These are phyloP conservation scores for Dipteronia dyeriana DNA, from an alignment of 345 rosid genomes.

Conservation along the genomic window DNA sequence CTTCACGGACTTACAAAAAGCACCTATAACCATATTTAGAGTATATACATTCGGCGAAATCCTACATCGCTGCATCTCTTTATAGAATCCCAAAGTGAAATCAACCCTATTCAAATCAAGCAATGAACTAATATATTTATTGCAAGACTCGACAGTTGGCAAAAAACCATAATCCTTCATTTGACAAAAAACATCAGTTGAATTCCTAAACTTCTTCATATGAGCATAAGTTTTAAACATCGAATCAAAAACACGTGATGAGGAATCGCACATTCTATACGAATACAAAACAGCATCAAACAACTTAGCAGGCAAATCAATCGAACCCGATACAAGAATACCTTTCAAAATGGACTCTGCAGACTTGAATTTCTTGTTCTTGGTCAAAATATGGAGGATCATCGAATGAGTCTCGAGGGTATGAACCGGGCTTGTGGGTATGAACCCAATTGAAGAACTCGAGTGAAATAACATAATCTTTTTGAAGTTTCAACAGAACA, in stretches of 20 bases:
- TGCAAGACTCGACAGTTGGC: slow-evolving; percentile 75
- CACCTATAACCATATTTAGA: slow-evolving; percentile 63
- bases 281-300: slow-evolving; percentile 63
- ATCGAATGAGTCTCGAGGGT: slow-evolving; percentile 62
- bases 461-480: slow-evolving; percentile 67
- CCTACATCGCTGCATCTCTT: slow-evolving; percentile 64
- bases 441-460: slow-evolving; percentile 75
- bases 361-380: slow-evolving; percentile 65
- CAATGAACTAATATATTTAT: slow-evolving; percentile 72
- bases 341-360: slow-evolving; percentile 58
- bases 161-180: slow-evolving; percentile 74
- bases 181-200: slow-evolving; percentile 50
- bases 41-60: slow-evolving; percentile 76
- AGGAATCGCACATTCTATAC: slow-evolving; percentile 70
- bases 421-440: slow-evolving; percentile 42
- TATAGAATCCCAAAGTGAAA: slow-evolving; percentile 58
- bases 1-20: slow-evolving; percentile 61
- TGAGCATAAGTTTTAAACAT: slow-evolving; percentile 70
- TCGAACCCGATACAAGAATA: slow-evolving; percentile 22
- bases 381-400: slow-evolving; percentile 70
- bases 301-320: slow-evolving; percentile 51
- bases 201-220: slow-evolving; percentile 66
- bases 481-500: slow-evolving; percentile 56
- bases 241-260: slow-evolving; percentile 72
- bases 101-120: slow-evolving; percentile 60